These are phyloP conservation scores for Coemansia sp. DNA, from an alignment of 192 early-diverging fungal genomes.

Conservation along the genomic window DNA sequence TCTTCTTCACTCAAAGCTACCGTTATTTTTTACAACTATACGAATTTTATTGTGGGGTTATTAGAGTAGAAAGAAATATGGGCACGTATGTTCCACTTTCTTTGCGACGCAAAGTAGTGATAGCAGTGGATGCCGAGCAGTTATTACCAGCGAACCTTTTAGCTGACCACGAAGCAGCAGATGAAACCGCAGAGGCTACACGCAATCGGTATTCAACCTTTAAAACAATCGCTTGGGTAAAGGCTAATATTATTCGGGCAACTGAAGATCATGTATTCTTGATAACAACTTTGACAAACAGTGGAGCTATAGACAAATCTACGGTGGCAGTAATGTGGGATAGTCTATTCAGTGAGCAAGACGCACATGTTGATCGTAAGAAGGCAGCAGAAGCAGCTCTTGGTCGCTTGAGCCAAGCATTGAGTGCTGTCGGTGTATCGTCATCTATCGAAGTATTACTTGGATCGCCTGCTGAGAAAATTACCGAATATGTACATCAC, in stretches of 20 bases:
- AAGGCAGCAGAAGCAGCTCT: conserved; percentile 17
- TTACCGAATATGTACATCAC: conserved; percentile 23
- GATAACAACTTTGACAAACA: conserved; percentile 13
- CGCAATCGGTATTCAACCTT: conserved; percentile 23
- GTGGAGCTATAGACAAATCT: not conserved
- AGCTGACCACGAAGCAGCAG: not conserved
- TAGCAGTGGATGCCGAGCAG: conserved; percentile 36
- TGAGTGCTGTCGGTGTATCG: conserved; percentile 18
- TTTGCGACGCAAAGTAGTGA: conserved; percentile 47
- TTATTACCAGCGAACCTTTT: conserved; percentile 1
- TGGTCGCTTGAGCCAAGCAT: conserved; percentile 6
- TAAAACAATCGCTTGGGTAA: conserved; percentile 48
- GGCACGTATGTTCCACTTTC: conserved; percentile 35
- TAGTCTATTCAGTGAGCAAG: conserved; percentile 23
- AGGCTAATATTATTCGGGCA: conserved; percentile 38
- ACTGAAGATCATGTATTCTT: conserved; percentile 48
- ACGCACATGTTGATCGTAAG: conserved; percentile 9
- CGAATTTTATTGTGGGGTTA: not conserved
- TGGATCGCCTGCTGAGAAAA: conserved; percentile 8
- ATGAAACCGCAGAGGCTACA: not conserved
- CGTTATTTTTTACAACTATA: conserved; percentile 1
- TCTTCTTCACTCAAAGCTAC: not conserved
- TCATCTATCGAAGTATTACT: conserved; percentile 22
- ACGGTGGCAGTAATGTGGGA: conserved; percentile 27
- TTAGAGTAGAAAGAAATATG: not conserved